Base-by-base conservation (phyloP, 1,284 basidiomycete genomes). In the Kwoniella shivajii region DNA sequence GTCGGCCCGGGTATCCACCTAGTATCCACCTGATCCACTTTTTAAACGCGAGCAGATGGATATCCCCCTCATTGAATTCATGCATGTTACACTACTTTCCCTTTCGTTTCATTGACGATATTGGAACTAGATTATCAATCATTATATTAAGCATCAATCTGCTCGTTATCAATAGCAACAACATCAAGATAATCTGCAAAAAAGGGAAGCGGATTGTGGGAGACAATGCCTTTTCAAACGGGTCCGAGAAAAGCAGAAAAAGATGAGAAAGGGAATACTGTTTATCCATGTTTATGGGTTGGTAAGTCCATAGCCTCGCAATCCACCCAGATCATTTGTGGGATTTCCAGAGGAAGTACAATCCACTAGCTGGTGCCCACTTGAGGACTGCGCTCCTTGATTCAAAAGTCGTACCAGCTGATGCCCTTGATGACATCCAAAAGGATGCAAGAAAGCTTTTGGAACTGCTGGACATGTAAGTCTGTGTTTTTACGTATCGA, bases 381-480 rank as follows among this genome's bases (percentile, higher is more conserved):
- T n/a, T n/a, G n/a, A n/a, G n/a, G n/a, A n/a, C n/a, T n/a, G n/a
- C n/a, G n/a, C n/a, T n/a, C n/a, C n/a, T n/a, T n/a, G n/a, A n/a
- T n/a, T 30, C 26, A 27, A 11, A 9, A 26, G 38, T 43, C 6
- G n/a, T 16, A 22, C 50, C 46, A 34, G 22, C 3, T 41, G 27
- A n/a, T 14, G 24, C 10, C 7, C 33, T 46, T 33, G n/a, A 4
- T 33, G 41, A 13, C 22, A 14, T 26, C 26, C 20, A 2, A 44
- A 38, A 66, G 68, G 65, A 14, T 73, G 71, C 46, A 56, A 59
- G 26, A 73, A 73, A 56, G 60, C 57, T 16, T 73, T 73, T 58
- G 64, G 65, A 1, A 68, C 69, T 13, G 64, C 65, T 30, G 63
- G 63, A 13, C 71, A 73, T 62, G 66, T 68, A 6, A 56, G 69